phyloP scores from a whole-genome alignment of 345 rosid genomes.

The Theobroma cacao region DNA sequence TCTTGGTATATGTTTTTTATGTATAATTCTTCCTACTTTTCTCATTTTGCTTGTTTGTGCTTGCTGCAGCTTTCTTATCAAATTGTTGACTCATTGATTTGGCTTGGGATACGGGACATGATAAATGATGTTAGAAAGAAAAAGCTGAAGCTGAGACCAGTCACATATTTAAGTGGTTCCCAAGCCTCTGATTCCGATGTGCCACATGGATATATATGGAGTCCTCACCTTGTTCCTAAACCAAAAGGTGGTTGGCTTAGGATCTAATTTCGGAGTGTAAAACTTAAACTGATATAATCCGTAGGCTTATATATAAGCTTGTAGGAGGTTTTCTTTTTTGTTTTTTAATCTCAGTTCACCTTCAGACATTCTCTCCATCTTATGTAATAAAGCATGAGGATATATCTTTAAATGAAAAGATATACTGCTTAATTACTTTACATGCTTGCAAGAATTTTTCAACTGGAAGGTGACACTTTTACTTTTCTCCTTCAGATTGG shows the following conservation, averaged over 20 bases:
- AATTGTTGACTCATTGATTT: slow-evolving; percentile 92
- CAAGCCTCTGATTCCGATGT: slow-evolving; percentile 82
- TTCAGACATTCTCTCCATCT: background rate
- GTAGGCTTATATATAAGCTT: background rate
- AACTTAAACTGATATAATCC: background rate
- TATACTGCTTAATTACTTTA: background rate
- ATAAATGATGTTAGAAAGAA: slow-evolving; percentile 91
- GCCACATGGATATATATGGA: slow-evolving; percentile 99
- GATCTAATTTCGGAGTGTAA: background rate
- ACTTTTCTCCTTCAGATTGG: slow-evolving; percentile 66
- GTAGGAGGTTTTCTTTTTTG: background rate
- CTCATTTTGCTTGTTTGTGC: slow-evolving; percentile 2
- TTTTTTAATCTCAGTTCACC: background rate
- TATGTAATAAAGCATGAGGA: background rate
- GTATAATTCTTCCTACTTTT: background rate
- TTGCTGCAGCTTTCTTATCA: slow-evolving; percentile 82
- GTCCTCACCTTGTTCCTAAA: slow-evolving; percentile 98
- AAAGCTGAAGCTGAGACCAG: slow-evolving; percentile 88
- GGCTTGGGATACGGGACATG: slow-evolving; percentile 99
- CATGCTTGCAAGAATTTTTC: background rate
- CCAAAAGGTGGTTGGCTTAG: slow-evolving; percentile 70
- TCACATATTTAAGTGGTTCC: slow-evolving; percentile 97
- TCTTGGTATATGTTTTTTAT: background rate
- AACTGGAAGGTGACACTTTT: slow-evolving; percentile 17
- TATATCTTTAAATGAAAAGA: background rate